Evolutionary conservation across 2,329 filamentous ascomycete species (phyloP), one percentile per base, ranked within the genome.

Genomic region (Trichoderma citrinoviride): DNA sequence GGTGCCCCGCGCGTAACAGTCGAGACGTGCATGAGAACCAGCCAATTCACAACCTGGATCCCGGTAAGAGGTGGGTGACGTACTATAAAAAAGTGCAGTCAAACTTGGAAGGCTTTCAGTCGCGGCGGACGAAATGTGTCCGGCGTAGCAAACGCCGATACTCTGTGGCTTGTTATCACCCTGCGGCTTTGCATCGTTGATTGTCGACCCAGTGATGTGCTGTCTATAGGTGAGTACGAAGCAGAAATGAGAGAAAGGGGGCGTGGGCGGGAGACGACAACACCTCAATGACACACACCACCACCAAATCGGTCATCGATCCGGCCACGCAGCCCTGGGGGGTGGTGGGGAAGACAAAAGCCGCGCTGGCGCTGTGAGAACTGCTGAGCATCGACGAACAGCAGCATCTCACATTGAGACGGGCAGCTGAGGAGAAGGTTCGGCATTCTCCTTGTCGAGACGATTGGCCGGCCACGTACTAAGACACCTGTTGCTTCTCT

Each of bases 241-340:
- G 56, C 23, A 40, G 19, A 47, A 19, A 19, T 25, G 19, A 17
- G 19, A 33, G 37, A 49, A 44, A n/a, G 21, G 44, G 33, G 57
- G 57, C 33, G 19, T 33, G 52, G 14, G 33, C 29, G 29, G 52
- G 40, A 27, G 23, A 44, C 21, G 15, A 12, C 43, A 23, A 56
- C 21, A 27, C n/a, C 17, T 33, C 17, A 21, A 41, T 37, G 33
- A 23, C 37, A 49, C 46, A 61, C 57, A 37, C 57, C 57, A 61
- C 46, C 46, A 52, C 57, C 46, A 33, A 61, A 61, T 61, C 57
- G 57, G 57, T 17, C 46, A 61, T 61, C 57, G 57, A 61, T 61
- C 57, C 52, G 33, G 46, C 43, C 43, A 58, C 55, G 25, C 55
- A 58, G 55, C 55, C 27, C 14, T 33, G n/a, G 23, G 27, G 41